These are phyloP conservation scores for Sugiyamaella neomexicana DNA, from an alignment of 1,139 yeast species.

Conservation along the genomic window DNA sequence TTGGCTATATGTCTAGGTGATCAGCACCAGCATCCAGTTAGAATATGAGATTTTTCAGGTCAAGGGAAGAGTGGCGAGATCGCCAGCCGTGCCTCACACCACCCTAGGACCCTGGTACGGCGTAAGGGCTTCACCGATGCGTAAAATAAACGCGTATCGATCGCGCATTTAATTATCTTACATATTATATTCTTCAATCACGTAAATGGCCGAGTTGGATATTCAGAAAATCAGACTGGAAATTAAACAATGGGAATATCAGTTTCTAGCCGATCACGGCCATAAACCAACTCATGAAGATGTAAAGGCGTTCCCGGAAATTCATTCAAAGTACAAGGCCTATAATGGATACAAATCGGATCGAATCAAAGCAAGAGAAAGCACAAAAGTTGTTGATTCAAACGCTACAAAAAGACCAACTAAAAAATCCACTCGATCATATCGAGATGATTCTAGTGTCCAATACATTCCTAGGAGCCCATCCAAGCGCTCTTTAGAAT, in stretches of 20 bases:
- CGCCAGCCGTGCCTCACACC: not conserved
- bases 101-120: slow-evolving; percentile 5
- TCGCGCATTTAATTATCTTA: not conserved
- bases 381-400: too few relatives aligned
- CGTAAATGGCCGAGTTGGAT: not conserved
- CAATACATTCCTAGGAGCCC: slow-evolving; percentile 4
- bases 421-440: not conserved
- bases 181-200: too few relatives aligned
- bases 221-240: slow-evolving; percentile 36
- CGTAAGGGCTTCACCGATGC: not conserved
- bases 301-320: slow-evolving; percentile 49
- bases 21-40: slow-evolving; percentile 4
- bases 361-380: not conserved
- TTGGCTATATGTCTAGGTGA: not conserved
- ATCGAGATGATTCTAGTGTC: not conserved
- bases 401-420: too few relatives aligned
- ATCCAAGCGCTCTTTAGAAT: slow-evolving; percentile 8
- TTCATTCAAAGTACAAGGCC: slow-evolving; percentile 47
- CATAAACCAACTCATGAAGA: slow-evolving; percentile 57
- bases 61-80: slow-evolving; percentile 2
- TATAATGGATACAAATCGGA: slow-evolving; percentile 43
- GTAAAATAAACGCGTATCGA: not conserved
- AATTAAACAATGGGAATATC: slow-evolving; percentile 65
- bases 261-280: slow-evolving; percentile 47
- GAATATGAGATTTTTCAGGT: slow-evolving; percentile 15